A percentile compares a stretch with the other conserved stretches of the same genome.
These are phyloP conservation scores for Xanthoconium purpureum DNA, from an alignment of 768 basidiomycete species.

Conservation along the genomic window DNA sequence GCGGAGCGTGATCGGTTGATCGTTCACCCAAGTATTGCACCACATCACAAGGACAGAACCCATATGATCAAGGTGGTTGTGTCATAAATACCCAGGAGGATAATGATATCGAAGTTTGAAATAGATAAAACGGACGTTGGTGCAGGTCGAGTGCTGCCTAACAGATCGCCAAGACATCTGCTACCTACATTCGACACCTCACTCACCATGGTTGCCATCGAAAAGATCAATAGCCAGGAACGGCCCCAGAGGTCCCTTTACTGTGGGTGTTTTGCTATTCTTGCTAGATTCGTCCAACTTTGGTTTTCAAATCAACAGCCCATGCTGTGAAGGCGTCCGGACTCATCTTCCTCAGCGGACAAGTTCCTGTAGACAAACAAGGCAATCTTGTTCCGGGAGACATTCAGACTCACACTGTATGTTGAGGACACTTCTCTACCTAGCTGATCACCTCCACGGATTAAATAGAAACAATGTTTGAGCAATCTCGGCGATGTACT, in stretches of 20 bases:
- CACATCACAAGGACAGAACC: background rate
- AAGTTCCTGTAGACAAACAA: constrained; percentile 48
- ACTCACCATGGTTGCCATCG: constrained; percentile 42
- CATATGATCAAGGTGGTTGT: constrained; percentile 1
- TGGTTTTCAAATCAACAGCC: constrained; percentile 31
- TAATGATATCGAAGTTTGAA: background rate
- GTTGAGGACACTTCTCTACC: constrained; percentile 8
- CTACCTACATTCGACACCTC: background rate
- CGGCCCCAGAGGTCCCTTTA: constrained; percentile 31
- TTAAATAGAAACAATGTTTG: constrained; percentile 52
- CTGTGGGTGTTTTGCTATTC: constrained; percentile 1
- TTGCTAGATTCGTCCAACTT: background rate
- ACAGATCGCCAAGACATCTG: background rate
- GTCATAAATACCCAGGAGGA: background rate
- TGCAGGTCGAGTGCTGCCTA: background rate
- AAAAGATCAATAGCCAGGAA: constrained; percentile 53
- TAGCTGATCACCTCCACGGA: background rate
- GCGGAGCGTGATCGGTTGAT: background rate
- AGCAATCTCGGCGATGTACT: constrained; percentile 53
- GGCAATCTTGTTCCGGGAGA: constrained; percentile 54
- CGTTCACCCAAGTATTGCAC: background rate
- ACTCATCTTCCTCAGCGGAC: constrained; percentile 60
- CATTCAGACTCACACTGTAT: constrained; percentile 57
- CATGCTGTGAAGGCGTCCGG: constrained; percentile 58
- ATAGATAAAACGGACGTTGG: background rate